phyloP scores from a whole-genome alignment of 2,329 filamentous ascomycete species.

The Penicillium sumatraense region DNA sequence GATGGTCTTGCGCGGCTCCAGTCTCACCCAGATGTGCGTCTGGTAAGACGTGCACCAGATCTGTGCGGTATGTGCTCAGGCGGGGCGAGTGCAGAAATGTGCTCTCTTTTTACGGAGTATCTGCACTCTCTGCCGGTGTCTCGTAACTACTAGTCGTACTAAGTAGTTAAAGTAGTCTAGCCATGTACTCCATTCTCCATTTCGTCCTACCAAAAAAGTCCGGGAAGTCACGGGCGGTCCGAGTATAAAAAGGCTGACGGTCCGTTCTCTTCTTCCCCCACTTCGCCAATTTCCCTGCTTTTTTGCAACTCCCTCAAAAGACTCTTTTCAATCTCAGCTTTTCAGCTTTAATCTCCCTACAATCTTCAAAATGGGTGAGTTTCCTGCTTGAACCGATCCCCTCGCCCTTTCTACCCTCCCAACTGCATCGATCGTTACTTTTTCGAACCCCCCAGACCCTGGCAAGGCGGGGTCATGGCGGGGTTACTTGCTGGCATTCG shows the following conservation, averaged over 20 bases:
- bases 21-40: too few relatives aligned
- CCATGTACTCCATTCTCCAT: too few relatives aligned
- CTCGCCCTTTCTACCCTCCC: neutral
- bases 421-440: neutral
- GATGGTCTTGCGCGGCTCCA: too few relatives aligned
- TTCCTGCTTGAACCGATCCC: neutral
- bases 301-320: constrained; percentile 8
- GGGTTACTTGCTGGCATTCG: constrained; percentile 12
- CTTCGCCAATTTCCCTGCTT: neutral
- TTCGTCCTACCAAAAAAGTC: too few relatives aligned
- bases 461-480: constrained; percentile 27
- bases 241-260: constrained; percentile 9
- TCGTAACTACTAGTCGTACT: neutral
- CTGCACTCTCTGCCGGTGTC: too few relatives aligned
- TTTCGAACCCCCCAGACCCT: neutral
- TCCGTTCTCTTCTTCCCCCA: neutral
- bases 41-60: too few relatives aligned
- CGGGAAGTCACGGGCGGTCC: constrained; percentile 27
- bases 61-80: constrained; percentile 26
- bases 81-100: constrained; percentile 31
- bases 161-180: neutral
- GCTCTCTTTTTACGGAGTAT: constrained; percentile 13
- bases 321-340: constrained; percentile 6
- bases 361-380: constrained; percentile 35
- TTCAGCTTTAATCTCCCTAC: neutral